phyloP scores from a whole-genome alignment of 306 rosid genomes.

The Cicer arietinum region DNA sequence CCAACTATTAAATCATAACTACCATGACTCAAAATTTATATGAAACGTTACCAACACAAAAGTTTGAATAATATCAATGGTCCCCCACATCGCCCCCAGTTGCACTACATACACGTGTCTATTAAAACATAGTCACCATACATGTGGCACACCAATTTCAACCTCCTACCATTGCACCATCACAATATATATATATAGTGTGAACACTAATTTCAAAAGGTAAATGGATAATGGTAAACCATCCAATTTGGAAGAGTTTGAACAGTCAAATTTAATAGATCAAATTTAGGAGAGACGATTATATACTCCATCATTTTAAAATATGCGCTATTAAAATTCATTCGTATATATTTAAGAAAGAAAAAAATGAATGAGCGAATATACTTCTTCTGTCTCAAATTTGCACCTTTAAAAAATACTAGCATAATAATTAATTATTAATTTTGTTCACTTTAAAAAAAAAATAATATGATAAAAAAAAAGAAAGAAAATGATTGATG shows the following conservation, averaged over 20 bases:
- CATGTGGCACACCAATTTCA: slow-evolving; percentile 36
- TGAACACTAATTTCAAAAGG: slow-evolving; percentile 47
- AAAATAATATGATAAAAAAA: too few species aligned
- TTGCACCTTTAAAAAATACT: too few species aligned
- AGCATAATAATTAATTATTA: too few species aligned
- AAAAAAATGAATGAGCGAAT: too few species aligned
- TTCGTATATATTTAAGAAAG: too few species aligned
- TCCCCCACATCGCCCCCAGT: slow-evolving; percentile 34
- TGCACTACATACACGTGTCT: slow-evolving; percentile 35
- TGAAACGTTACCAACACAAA: slow-evolving; percentile 53
- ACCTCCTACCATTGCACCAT: slow-evolving; percentile 13
- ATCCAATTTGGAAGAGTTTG: slow-evolving; percentile 50
- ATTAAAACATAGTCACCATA: slow-evolving; percentile 37
- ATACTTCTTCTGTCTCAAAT: too few species aligned
- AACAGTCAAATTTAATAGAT: slow-evolving; percentile 49
- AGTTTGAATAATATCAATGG: slow-evolving; percentile 25
- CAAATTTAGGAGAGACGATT: neutral
- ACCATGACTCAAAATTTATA: slow-evolving; percentile 19
- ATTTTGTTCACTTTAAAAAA: too few species aligned
- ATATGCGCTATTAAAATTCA: too few species aligned
- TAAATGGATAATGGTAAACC: slow-evolving; percentile 43
- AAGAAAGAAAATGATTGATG: too few species aligned
- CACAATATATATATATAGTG: slow-evolving; percentile 25
- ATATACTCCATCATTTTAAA: too few species aligned
- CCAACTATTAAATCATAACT: slow-evolving; percentile 41